Percentiles rank a stretch among this genome's conserved stretches.
Conservation (phyloP, 495 filamentous ascomycete species). For the Penicillium simplicissimum region DNA sequence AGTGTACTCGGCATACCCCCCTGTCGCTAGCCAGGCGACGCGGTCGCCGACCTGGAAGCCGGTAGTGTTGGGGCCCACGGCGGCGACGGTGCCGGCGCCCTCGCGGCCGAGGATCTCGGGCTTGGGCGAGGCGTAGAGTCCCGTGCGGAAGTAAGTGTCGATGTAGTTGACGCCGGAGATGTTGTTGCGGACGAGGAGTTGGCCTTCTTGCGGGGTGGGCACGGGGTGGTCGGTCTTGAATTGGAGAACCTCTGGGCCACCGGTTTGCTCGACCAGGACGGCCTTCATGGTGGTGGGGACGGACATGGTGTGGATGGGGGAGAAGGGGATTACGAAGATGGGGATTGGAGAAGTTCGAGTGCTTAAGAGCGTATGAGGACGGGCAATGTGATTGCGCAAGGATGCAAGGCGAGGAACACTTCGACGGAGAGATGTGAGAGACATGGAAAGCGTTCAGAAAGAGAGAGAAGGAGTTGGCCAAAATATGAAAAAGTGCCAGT, state of each 20-base stretch:
- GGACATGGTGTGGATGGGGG: constrained; percentile 35
- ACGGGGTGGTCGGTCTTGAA: constrained; percentile 75
- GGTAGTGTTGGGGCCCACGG: constrained; percentile 49
- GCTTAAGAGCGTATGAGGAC: not conserved
- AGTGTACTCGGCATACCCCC: constrained; percentile 78
- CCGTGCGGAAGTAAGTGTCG: constrained; percentile 83
- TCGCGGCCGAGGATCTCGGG: constrained; percentile 86
- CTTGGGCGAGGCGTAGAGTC: constrained; percentile 75
- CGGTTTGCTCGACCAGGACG: constrained; percentile 71
- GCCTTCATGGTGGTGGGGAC: constrained; percentile 73
- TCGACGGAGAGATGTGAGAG: constrained; percentile 18
- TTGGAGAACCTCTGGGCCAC: constrained; percentile 76
- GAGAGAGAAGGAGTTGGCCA: not conserved
- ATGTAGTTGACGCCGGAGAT: constrained; percentile 90
- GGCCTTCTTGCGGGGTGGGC: constrained; percentile 65
- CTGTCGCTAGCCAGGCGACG: constrained; percentile 63
- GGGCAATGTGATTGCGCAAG: constrained; percentile 26
- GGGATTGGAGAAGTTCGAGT: not conserved
- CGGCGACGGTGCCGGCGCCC: constrained; percentile 64
- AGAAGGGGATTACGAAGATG: constrained; percentile 1
- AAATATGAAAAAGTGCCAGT: not conserved
- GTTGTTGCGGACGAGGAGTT: constrained; percentile 84
- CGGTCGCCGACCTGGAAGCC: constrained; percentile 62
- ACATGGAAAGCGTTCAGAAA: constrained; percentile 12
- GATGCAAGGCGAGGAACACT: constrained; percentile 24